Evolutionary conservation across 2,329 filamentous ascomycete genomes (phyloP).

Genomic region (Fusarium stilboides): DNA sequence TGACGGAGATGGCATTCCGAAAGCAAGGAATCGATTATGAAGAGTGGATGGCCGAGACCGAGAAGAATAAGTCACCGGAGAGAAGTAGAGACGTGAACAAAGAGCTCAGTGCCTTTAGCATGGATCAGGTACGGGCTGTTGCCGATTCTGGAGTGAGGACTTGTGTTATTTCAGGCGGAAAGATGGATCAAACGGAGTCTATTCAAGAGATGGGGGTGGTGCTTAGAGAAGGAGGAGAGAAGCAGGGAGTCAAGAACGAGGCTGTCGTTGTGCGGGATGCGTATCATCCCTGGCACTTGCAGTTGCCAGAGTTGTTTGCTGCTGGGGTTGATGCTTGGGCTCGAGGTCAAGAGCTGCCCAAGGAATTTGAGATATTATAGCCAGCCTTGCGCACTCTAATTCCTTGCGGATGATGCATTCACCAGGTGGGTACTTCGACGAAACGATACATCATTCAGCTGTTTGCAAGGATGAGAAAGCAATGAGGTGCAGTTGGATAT

Average conservation of each 20-base stretch:
- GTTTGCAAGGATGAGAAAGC: background rate
- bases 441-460: too few species aligned
- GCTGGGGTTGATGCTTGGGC: constrained; percentile 26
- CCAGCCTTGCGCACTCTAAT: background rate
- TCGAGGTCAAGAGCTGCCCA: background rate
- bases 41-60: constrained; percentile 19
- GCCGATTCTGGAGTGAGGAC: constrained; percentile 22
- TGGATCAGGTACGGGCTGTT: constrained; percentile 10
- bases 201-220: constrained; percentile 15
- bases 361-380: constrained; percentile 16
- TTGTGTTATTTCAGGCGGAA: constrained; percentile 30
- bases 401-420: too few species aligned
- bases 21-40: constrained; percentile 32
- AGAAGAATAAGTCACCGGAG: constrained; percentile 28
- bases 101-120: constrained; percentile 10
- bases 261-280: constrained; percentile 31
- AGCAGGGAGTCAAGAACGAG: constrained; percentile 5
- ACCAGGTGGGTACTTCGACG: too few species aligned
- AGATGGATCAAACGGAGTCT: constrained; percentile 33
- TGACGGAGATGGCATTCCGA: constrained; percentile 8
- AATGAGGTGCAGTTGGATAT: background rate
- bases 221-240: constrained; percentile 1
- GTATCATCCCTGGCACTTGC: constrained; percentile 37
- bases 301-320: constrained; percentile 33
- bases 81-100: background rate